These are phyloP conservation scores for Ophiocytium majus DNA, from an alignment of 352 stramenopile genomes.

Conservation along the genomic window DNA sequence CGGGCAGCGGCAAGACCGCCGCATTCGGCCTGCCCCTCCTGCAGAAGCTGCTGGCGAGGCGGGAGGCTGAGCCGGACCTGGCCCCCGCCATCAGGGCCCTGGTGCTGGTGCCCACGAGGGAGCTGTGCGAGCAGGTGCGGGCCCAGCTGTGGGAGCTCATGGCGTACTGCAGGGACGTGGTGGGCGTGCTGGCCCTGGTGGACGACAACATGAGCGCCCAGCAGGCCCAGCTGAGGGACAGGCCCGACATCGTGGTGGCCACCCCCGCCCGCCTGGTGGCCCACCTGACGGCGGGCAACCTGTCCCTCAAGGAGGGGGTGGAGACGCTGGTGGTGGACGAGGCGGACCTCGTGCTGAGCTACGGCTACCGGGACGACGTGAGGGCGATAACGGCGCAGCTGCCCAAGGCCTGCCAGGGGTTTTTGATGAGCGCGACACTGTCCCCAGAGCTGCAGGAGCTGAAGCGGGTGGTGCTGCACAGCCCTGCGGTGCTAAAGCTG, in stretches of 20 bases:
- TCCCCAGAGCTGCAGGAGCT: constrained; percentile 91
- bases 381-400: constrained; percentile 62
- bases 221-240: constrained; percentile 62
- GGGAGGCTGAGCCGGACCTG: constrained; percentile 45
- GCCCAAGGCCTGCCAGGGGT: constrained; percentile 95
- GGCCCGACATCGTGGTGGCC: constrained; percentile 84
- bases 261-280: constrained; percentile 89
- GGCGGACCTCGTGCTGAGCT: constrained; percentile 96
- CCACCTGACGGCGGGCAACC: constrained; percentile 67
- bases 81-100: constrained; percentile 65
- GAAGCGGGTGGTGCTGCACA: constrained; percentile 92
- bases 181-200: constrained; percentile 83
- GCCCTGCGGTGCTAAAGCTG: constrained; percentile 90
- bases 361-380: constrained; percentile 84
- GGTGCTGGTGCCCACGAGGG: constrained; percentile 93
- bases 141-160: constrained; percentile 79
- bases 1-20: constrained; percentile 86
- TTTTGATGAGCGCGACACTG: constrained; percentile 97
- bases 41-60: constrained; percentile 76
- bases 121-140: constrained; percentile 91
- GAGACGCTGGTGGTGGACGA: constrained; percentile 97
- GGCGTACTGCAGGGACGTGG: constrained; percentile 92
- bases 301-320: constrained; percentile 61
- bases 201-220: constrained; percentile 81
- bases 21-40: constrained; percentile 85